These are phyloP conservation scores for Pinus taeda DNA, from an alignment of 75 land plant species.

Conservation along the genomic window DNA sequence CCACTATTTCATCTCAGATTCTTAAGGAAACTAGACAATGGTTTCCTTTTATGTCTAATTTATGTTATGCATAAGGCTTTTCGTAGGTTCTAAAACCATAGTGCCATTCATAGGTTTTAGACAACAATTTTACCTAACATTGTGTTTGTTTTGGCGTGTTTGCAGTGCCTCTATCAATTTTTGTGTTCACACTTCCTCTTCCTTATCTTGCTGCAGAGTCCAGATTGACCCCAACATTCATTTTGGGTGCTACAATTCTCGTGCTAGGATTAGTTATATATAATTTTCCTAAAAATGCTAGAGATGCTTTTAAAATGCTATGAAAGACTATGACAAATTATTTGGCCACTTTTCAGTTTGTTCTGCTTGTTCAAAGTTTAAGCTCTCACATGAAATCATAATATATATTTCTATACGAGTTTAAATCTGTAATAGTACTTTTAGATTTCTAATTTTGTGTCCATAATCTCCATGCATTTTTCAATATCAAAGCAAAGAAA, in stretches of 20 bases:
- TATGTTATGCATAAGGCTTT: neutral
- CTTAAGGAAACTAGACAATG: neutral
- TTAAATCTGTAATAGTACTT: too few species aligned
- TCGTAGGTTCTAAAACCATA: neutral
- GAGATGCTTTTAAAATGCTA: neutral
- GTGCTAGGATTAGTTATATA: conserved; percentile 67
- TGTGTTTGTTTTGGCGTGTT: conserved; percentile 2
- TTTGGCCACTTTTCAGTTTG: too few species aligned
- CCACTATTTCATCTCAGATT: neutral
- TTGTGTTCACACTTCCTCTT: conserved; percentile 68
- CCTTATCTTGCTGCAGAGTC: conserved; percentile 64
- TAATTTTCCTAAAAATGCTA: conserved; percentile 30
- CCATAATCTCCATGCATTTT: too few species aligned
- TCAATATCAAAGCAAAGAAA: too few species aligned
- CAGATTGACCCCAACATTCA: conserved; percentile 52
- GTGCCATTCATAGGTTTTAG: neutral
- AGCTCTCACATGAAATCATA: too few species aligned
- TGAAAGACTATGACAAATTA: neutral
- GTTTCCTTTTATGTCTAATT: neutral
- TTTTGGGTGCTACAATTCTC: conserved; percentile 61
- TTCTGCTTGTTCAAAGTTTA: too few species aligned
- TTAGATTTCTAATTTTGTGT: too few species aligned
- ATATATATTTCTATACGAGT: too few species aligned
- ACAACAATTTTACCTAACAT: neutral
- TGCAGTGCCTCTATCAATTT: conserved; percentile 92